Base-by-base conservation (phyloP, 768 basidiomycete species). In the Gelatoporia subvermispora region DNA sequence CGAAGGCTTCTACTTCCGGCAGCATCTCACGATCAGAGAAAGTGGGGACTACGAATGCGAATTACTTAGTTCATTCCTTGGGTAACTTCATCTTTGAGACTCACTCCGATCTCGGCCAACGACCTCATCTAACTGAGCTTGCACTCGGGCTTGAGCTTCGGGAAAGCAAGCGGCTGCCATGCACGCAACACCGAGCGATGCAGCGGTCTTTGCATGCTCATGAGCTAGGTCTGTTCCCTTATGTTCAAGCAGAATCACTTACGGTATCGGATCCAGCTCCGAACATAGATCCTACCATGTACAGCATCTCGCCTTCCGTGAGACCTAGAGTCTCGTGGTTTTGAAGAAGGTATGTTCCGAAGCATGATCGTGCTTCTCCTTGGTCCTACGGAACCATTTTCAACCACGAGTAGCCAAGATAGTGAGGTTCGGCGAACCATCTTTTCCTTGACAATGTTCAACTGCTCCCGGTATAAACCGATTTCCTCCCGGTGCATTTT, bases 401-500 rank as follows among this genome's bases (percentile, higher is more conserved):
- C 9, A 15, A 20, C 41, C 35, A 10, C 35, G 10, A 9, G 35
- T n/a, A n/a, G n/a, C 35, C 5, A 3, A 13, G 1, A 28, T 10
- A 11, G 7, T 9, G 10, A 35, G n/a, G 8, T 15, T n/a, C n/a
- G n/a, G 35, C 48, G 21, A 10, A 54, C 53, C 43, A 45, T 9
- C 4, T 47, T 45, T 10, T 44, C n/a, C 18, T 31, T 50, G 24
- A 54, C 49, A 3, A n/a, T 41, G 13, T 65, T 55, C n/a, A 72
- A 20, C 51, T 67, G 68, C 0, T 60, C 49, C 16, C 53, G 35
- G 47, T 65, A 73, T 22, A 72, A 52, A 0, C 40, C 54, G 8
- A 70, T 58, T 49, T 73, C 72, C 43, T 71, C 67, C 23, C 51
- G n/a, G 52, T 84, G 82, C 43, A 79, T 82, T 3, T 68, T 63